A percentile compares a stretch with the other conserved stretches of the same genome.
These are phyloP conservation scores for Jacaranda mimosifolia DNA, from an alignment of 257 asterid species.

Conservation along the genomic window DNA sequence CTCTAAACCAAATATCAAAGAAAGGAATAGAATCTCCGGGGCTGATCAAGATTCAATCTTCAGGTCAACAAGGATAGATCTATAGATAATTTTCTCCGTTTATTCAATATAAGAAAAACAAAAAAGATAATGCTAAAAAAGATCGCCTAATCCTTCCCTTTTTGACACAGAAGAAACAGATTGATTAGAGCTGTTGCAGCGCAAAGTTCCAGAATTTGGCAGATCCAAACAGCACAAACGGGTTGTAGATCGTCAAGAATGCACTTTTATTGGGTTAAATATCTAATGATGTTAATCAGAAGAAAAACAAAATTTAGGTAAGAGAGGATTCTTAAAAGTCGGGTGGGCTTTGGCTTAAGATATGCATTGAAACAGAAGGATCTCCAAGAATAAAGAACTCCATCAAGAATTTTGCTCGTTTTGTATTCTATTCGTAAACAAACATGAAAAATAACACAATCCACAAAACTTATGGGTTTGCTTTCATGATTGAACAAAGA, in stretches of 20 bases:
- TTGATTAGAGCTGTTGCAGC: background rate
- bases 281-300: background rate
- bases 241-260: slow-evolving; percentile 24
- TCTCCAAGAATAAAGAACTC: slow-evolving; percentile 2
- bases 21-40: background rate
- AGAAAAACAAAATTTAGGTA: background rate
- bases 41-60: slow-evolving; percentile 30
- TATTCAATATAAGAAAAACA: background rate
- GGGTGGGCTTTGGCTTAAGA: slow-evolving; percentile 21
- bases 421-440: background rate
- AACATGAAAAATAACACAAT: slow-evolving; percentile 24
- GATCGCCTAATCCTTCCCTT: background rate
- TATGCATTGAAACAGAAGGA: slow-evolving; percentile 27
- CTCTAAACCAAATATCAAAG: background rate
- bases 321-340: background rate
- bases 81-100: background rate
- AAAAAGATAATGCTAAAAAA: background rate
- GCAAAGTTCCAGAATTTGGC: slow-evolving; percentile 27
- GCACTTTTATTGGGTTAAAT: background rate
- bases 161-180: background rate
- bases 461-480: background rate
- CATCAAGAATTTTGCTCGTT: background rate
- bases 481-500: slow-evolving; percentile 12
- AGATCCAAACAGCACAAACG: slow-evolving; percentile 30
- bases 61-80: slow-evolving; percentile 23